Percentiles rank a stretch among this genome's conserved stretches.
Conservation (phyloP, 164 flowering plant genomes). For the Tinospora cordifolia region DNA sequence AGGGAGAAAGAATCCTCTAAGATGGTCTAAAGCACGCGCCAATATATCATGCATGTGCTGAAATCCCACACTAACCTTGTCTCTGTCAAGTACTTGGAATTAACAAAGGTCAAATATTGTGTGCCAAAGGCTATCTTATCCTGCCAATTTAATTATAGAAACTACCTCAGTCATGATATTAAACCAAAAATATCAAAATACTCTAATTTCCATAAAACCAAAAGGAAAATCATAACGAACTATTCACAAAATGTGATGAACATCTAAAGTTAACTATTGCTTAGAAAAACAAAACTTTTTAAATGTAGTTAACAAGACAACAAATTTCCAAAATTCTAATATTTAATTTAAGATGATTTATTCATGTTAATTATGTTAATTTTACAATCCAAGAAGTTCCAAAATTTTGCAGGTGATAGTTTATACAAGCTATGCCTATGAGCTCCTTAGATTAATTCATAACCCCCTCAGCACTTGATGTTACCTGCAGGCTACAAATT, state of each 20-base stretch:
- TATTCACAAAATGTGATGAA: neutral
- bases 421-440: neutral
- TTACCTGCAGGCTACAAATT: neutral
- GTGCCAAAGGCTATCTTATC: neutral
- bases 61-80: neutral
- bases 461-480: neutral
- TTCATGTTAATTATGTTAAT: neutral
- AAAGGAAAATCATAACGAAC: neutral
- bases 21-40: neutral
- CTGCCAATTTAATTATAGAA: neutral
- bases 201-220: neutral
- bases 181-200: neutral
- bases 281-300: neutral
- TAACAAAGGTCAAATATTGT: neutral
- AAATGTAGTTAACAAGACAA: too few species aligned
- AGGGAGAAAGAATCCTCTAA: neutral
- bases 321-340: neutral
- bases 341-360: neutral
- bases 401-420: neutral
- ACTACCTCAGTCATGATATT: constrained; percentile 4
- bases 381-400: neutral
- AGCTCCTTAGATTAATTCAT: neutral
- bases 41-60: neutral
- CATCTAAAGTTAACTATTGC: neutral
- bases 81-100: neutral